Conservation (phyloP, 2,329 filamentous ascomycete species). For the Penicillium sp. region DNA sequence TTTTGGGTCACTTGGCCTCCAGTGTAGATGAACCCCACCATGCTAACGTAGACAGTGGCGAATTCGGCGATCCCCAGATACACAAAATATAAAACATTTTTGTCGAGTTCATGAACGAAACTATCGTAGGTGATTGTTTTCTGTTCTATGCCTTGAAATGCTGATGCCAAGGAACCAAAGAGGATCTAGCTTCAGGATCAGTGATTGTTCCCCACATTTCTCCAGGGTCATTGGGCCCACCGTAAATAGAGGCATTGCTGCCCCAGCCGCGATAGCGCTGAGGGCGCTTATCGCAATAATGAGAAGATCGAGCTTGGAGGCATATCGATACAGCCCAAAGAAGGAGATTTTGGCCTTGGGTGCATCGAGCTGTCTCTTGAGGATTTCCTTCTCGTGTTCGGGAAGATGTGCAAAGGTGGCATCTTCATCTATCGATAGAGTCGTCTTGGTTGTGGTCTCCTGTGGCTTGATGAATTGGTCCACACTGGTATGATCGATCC, state of each 20-base stretch:
- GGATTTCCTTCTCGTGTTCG: conserved; percentile 58
- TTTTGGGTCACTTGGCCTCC: conserved; percentile 77
- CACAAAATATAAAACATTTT: conserved; percentile 76
- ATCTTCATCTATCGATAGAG: background rate
- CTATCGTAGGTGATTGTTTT: conserved; percentile 46
- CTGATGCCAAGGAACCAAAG: conserved; percentile 73
- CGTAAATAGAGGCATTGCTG: conserved; percentile 76
- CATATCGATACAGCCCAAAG: conserved; percentile 67
- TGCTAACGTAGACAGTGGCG: conserved; percentile 72
- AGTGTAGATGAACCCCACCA: conserved; percentile 85
- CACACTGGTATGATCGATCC: background rate
- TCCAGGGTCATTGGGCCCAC: background rate
- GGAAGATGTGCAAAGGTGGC: background rate
- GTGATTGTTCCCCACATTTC: background rate
- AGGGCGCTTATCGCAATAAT: conserved; percentile 63
- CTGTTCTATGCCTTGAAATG: conserved; percentile 63
- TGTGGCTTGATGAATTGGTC: background rate
- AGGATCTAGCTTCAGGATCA: conserved; percentile 44
- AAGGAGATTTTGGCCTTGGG: conserved; percentile 65
- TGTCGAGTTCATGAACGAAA: conserved; percentile 62
- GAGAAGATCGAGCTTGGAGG: conserved; percentile 62
- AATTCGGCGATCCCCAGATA: conserved; percentile 84
- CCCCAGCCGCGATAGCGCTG: conserved; percentile 69
- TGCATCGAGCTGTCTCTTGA: conserved; percentile 67
- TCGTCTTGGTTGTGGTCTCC: background rate